Conservation (phyloP, 768 basidiomycete species). For the Pisolithus microcarpus region DNA sequence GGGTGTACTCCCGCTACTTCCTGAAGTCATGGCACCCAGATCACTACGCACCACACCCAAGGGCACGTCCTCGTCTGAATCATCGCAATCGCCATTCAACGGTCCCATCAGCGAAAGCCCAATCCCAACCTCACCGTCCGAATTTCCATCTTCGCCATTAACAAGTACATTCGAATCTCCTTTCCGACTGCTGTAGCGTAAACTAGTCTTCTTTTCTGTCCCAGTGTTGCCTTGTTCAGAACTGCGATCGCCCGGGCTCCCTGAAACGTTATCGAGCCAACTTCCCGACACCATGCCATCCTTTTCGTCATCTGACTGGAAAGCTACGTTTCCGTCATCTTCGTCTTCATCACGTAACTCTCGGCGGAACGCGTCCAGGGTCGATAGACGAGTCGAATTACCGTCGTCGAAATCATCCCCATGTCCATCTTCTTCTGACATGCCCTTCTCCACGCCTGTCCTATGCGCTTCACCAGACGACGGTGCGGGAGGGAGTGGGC, state of each 20-base stretch:
- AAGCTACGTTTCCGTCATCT: not conserved
- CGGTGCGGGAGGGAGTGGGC: conserved; percentile 7
- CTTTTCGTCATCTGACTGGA: conserved; percentile 7
- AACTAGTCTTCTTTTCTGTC: not conserved
- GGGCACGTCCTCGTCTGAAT: conserved; percentile 7
- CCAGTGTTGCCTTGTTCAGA: not conserved
- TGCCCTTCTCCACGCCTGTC: not conserved
- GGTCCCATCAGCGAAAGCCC: conserved; percentile 60
- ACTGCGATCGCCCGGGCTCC: not conserved
- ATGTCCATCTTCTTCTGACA: not conserved
- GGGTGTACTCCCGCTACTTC: conserved; percentile 8
- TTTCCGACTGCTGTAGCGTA: not conserved
- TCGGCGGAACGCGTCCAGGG: conserved; percentile 20
- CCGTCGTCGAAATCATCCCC: conserved; percentile 9
- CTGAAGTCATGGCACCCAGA: not conserved
- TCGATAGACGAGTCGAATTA: conserved; percentile 17
- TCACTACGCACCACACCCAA: conserved; percentile 1
- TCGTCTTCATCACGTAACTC: conserved; percentile 10
- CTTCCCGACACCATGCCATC: not conserved
- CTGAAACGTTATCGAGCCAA: not conserved
- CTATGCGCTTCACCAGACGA: not conserved
- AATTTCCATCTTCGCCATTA: conserved; percentile 25
- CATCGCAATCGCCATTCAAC: conserved; percentile 30
- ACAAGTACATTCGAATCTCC: not conserved
- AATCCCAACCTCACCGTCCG: conserved; percentile 61